A percentile compares a stretch with the other conserved stretches of the same genome.
phyloP scores from a whole-genome alignment of 139 green algal species.

The Coccomyxa sp. region DNA sequence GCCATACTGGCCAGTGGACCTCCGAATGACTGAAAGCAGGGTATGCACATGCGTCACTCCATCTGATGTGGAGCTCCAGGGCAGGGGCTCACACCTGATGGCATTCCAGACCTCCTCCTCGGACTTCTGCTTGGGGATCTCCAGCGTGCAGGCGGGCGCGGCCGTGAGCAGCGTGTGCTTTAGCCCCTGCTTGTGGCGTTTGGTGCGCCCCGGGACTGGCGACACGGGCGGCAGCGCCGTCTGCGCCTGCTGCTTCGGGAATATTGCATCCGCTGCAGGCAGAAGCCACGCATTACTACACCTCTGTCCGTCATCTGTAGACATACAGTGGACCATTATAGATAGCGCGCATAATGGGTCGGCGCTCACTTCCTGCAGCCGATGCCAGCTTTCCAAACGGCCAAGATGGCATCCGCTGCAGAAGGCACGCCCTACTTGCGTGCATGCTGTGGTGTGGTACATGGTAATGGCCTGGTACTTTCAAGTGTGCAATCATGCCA shows the following conservation, averaged over 20 bases:
- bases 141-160: neutral
- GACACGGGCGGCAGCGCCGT: neutral
- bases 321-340: too few species aligned
- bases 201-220: neutral
- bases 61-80: too few species aligned
- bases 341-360: too few species aligned
- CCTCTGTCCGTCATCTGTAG: too few species aligned
- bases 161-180: neutral
- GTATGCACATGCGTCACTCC: too few species aligned
- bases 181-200: neutral
- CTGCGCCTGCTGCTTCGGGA: neutral
- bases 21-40: too few species aligned
- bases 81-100: too few species aligned
- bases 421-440: neutral
- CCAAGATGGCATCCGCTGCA: slow-evolving; percentile 1
- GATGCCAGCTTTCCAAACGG: too few species aligned
- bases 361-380: too few species aligned
- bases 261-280: neutral
- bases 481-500: neutral
- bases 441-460: too few species aligned
- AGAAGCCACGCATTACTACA: neutral
- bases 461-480: too few species aligned
- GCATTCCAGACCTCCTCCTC: neutral
- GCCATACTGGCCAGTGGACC: too few species aligned
- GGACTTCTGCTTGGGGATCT: neutral